Base-by-base conservation (phyloP, 2,329 filamentous ascomycete species). In the Fusarium coicis region DNA sequence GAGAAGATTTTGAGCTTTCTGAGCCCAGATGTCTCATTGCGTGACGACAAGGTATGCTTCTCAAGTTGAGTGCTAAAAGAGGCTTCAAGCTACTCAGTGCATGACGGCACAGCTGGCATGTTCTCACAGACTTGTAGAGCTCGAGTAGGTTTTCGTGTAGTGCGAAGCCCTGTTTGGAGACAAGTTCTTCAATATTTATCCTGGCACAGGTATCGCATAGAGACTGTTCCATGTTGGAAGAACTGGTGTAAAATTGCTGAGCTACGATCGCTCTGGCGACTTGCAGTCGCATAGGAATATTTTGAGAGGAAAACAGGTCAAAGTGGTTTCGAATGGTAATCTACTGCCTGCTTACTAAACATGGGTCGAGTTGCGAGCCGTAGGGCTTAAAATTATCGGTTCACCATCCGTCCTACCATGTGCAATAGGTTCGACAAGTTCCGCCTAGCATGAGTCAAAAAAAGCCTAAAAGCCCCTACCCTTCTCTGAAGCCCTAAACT, bases 131-230 rank as follows among this genome's bases (percentile, higher is more conserved):
- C 0, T 26, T 15, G 11, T 37, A 37, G n/a, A 64, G 47, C 2
- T 49, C 18, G 9, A 49, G 42, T 0, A 66, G 2, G 10, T 39
- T 43, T 2, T 6, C 4, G 5, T 57, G 26, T 14, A 64, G 10
- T 4, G 19, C 18, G 5, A 66, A 66, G 5, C 63, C 63, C 5
- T 37, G 11, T 0, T 65, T 19, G 2, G 40, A 49, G 32, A 42
- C 10, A 4, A 66, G 36, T 0, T 28, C 11, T 15, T 66, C 63
- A 6, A 66, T 66, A 23, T 36, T 66, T 0, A 66, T 26, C 2
- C n/a, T 37, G 19, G 18, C 15, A n/a, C 63, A 66, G 10, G n/a
- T n/a, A 12, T 19, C 21, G 34, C 63, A 66, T 4, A 66, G 42
- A 26, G 36, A 21, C 15, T n/a, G n/a, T 7, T 57, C n/a, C 54